Percentiles rank a stretch among this genome's conserved stretches.
phyloP scores from a whole-genome alignment of 148 eudicot species.

The Oxyria digyna region DNA sequence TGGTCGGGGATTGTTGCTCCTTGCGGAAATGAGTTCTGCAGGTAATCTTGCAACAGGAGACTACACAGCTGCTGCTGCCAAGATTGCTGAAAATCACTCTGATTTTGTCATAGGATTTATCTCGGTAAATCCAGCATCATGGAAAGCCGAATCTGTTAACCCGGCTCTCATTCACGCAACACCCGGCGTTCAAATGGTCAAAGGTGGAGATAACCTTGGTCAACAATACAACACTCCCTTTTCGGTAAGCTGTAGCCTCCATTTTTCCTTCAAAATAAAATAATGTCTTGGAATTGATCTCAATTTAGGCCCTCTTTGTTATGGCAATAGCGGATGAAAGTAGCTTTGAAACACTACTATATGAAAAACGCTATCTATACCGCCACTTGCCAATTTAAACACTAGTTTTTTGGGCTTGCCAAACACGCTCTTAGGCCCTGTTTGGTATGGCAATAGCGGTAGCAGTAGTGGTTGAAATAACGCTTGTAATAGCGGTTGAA shows the following conservation, averaged over 20 bases:
- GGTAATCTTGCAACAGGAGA: constrained; percentile 96
- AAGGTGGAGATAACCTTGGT: constrained; percentile 89
- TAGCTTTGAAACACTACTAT: too few species aligned
- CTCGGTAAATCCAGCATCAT: constrained; percentile 93
- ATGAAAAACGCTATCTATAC: too few species aligned
- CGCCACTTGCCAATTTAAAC: too few species aligned
- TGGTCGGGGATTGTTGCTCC: constrained; percentile 78
- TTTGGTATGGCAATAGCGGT: too few species aligned
- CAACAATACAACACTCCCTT: constrained; percentile 90
- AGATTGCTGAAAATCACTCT: constrained; percentile 80
- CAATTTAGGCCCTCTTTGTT: too few species aligned
- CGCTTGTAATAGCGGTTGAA: too few species aligned
- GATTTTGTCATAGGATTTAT: constrained; percentile 98
- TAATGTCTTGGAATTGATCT: neutral
- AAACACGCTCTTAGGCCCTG: too few species aligned
- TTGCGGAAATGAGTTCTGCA: constrained; percentile 97
- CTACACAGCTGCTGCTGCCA: constrained; percentile 86
- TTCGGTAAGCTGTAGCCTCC: constrained; percentile 45
- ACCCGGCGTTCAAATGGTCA: constrained; percentile 95
- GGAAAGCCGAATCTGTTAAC: constrained; percentile 65
- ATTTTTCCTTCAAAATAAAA: neutral
- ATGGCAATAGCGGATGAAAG: too few species aligned
- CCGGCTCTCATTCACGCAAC: constrained; percentile 86
- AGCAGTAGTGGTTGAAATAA: too few species aligned
- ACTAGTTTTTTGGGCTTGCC: too few species aligned